Conservation (phyloP, 1,139 yeast genomes). For the Kodamaea fungicola region DNA sequence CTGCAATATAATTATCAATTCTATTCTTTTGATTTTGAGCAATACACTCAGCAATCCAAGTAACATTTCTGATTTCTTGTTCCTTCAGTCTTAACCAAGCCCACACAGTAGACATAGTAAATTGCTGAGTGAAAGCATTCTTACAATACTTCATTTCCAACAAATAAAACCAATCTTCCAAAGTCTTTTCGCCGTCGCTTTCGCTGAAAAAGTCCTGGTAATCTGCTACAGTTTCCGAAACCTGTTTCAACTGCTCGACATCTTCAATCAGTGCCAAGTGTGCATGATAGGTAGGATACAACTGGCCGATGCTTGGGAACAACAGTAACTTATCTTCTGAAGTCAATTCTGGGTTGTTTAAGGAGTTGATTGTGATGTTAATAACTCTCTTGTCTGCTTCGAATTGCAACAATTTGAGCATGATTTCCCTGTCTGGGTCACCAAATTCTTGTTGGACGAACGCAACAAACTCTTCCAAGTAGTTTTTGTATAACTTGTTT, state of each 20-base stretch:
- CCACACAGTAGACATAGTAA: conserved; percentile 87
- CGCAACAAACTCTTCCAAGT: conserved; percentile 78
- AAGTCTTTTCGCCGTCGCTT: conserved; percentile 47
- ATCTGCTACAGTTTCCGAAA: conserved; percentile 72
- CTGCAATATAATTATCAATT: conserved; percentile 74
- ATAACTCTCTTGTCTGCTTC: conserved; percentile 96
- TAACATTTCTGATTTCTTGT: conserved; percentile 92
- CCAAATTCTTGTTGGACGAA: conserved; percentile 61
- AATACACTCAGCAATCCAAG: conserved; percentile 98
- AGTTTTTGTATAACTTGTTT: conserved; percentile 87
- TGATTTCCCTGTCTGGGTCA: conserved; percentile 76
- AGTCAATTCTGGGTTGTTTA: conserved; percentile 70
- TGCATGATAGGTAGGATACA: conserved; percentile 72
- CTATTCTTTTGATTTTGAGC: conserved; percentile 84
- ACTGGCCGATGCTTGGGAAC: conserved; percentile 76
- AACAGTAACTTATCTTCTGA: conserved; percentile 66
- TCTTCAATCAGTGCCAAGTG: conserved; percentile 78
- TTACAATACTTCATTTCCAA: conserved; percentile 90
- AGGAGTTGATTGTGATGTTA: conserved; percentile 85
- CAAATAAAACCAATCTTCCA: conserved; percentile 92
- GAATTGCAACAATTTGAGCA: conserved; percentile 73
- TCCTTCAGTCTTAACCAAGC: conserved; percentile 96
- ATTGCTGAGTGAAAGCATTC: conserved; percentile 94
- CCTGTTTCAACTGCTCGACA: conserved; percentile 72
- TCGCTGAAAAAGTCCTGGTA: conserved; percentile 64